Conservation (phyloP, 106 monocot genomes). For the Allium cepa region DNA sequence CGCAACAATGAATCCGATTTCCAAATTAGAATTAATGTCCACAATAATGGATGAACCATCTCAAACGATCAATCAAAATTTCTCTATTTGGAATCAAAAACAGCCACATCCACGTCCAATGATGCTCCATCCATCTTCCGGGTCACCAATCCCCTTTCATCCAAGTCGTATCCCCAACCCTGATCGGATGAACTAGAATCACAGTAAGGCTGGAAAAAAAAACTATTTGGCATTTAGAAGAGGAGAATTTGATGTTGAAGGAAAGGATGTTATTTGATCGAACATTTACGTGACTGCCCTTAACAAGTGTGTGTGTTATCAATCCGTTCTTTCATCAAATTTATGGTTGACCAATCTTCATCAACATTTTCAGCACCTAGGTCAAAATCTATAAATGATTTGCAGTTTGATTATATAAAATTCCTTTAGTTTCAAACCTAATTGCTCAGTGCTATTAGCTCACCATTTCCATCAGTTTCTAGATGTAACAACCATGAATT, state of each 20-base stretch:
- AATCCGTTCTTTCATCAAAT: not conserved
- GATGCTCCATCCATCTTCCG: constrained; percentile 39
- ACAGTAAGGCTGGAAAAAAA: constrained; percentile 42
- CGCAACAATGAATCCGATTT: too few relatives aligned
- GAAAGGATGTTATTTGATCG: constrained; percentile 64
- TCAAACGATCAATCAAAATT: constrained; percentile 23
- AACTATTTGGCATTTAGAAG: constrained; percentile 51
- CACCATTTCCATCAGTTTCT: constrained; percentile 25
- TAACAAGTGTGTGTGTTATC: not conserved
- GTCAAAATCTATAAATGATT: too few relatives aligned
- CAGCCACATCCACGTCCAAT: constrained; percentile 12
- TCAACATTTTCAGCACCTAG: too few relatives aligned
- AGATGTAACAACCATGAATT: too few relatives aligned
- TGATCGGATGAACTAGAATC: constrained; percentile 45
- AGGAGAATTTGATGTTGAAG: constrained; percentile 85
- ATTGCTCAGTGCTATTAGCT: not conserved
- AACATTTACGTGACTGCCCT: constrained; percentile 63
- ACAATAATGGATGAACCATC: constrained; percentile 1
- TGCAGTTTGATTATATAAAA: too few relatives aligned
- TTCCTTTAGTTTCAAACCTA: too few relatives aligned
- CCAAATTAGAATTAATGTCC: too few relatives aligned
- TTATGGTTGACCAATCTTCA: too few relatives aligned
- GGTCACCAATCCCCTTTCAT: constrained; percentile 23
- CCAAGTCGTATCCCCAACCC: not conserved
- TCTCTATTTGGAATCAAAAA: constrained; percentile 46